These are phyloP conservation scores for Stephania japonica DNA, from an alignment of 164 flowering plant species.

Conservation along the genomic window DNA sequence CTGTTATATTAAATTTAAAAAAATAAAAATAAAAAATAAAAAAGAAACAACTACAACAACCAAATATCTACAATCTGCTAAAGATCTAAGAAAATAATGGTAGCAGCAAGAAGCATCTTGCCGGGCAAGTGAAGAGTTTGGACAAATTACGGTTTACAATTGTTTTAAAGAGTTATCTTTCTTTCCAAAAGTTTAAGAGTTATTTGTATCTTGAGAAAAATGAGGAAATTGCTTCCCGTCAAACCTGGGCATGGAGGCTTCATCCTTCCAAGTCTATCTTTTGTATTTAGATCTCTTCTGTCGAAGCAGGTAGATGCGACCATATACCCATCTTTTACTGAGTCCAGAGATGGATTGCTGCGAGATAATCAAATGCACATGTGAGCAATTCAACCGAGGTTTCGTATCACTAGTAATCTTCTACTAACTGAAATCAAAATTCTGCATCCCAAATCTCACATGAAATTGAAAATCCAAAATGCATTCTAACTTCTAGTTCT, in stretches of 20 bases:
- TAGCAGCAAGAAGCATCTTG: background rate
- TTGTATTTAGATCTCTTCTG: constrained; percentile 27
- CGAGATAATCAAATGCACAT: constrained; percentile 16
- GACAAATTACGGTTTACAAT: background rate
- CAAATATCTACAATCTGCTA: background rate
- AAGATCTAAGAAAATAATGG: background rate
- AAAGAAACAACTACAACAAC: background rate
- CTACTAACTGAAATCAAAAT: no score
- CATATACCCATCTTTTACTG: constrained; percentile 75
- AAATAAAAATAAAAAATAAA: no score
- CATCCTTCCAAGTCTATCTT: constrained; percentile 25
- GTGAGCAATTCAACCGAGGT: background rate
- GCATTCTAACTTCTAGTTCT: no score
- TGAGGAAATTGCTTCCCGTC: constrained; percentile 9
- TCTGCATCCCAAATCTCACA: no score
- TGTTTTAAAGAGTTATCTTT: background rate
- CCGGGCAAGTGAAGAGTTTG: background rate
- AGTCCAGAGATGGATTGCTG: constrained; percentile 58
- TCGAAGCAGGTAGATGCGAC: constrained; percentile 76
- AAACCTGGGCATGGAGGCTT: background rate
- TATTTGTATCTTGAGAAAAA: background rate
- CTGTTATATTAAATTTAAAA: background rate
- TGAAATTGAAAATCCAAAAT: no score
- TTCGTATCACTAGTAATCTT: no score
- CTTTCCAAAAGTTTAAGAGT: background rate